phyloP scores from a whole-genome alignment of 345 rosid genomes.

The Populus deltoides region DNA sequence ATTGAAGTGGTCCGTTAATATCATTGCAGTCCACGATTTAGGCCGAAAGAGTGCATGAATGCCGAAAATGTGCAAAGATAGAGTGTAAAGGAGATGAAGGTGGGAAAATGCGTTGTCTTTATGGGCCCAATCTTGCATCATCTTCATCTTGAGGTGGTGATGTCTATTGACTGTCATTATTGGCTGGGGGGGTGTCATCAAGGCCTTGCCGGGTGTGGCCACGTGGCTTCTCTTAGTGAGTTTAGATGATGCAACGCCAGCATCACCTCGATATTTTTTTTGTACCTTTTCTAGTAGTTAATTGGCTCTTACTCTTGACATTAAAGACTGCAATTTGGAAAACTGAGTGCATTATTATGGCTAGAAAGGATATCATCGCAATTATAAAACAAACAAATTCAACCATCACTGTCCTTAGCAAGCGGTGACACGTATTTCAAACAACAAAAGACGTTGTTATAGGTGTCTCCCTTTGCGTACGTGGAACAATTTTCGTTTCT shows the following conservation, averaged over 20 bases:
- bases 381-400: too few species aligned
- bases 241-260: neutral
- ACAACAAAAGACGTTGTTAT: too few species aligned
- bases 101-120: slow-evolving; percentile 19
- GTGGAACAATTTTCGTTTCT: too few species aligned
- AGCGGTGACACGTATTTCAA: too few species aligned
- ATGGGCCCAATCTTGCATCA: neutral
- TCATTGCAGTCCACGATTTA: slow-evolving; percentile 2
- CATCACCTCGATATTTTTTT: neutral
- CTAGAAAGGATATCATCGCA: neutral
- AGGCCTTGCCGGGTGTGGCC: slow-evolving; percentile 15
- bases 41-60: neutral
- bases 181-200: slow-evolving; percentile 2
- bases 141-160: neutral
- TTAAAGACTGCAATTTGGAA: neutral
- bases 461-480: too few species aligned
- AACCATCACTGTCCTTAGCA: too few species aligned
- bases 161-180: neutral
- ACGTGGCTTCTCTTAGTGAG: slow-evolving; percentile 2
- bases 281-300: too few species aligned
- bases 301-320: too few species aligned
- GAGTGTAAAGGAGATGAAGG: neutral
- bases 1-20: slow-evolving; percentile 15
- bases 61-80: neutral
- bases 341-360: neutral